Evolutionary conservation across 2,329 filamentous ascomycete genomes (phyloP).

Genomic region (Neurospora sp.): DNA sequence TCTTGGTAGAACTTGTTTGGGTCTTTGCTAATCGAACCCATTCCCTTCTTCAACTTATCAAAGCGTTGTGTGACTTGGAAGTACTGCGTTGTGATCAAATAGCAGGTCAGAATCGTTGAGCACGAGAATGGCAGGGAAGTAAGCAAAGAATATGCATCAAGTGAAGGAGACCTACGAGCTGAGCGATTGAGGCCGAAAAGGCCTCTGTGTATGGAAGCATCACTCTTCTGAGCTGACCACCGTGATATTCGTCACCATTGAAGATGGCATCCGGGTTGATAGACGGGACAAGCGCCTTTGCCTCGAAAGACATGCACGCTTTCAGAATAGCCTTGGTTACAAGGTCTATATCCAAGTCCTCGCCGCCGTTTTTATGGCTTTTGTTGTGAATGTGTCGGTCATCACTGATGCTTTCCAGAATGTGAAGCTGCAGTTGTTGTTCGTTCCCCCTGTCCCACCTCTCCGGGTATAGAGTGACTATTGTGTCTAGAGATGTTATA

Average conservation of each 20-base stretch:
- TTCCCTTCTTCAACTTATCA: neutral
- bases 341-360: neutral
- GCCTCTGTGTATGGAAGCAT: neutral
- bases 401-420: neutral
- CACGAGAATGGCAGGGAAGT: neutral
- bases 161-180: neutral
- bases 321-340: neutral
- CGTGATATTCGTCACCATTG: neutral
- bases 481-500: neutral
- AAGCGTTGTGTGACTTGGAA: slow-evolving; percentile 3
- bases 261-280: neutral
- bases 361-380: neutral
- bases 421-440: neutral
- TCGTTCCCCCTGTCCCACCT: slow-evolving; percentile 1
- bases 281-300: neutral
- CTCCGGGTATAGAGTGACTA: slow-evolving; percentile 3
- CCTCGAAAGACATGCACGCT: slow-evolving; percentile 1
- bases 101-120: neutral
- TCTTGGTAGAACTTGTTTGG: slow-evolving; percentile 4
- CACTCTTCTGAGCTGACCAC: neutral
- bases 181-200: slow-evolving; percentile 1
- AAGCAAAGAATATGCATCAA: neutral
- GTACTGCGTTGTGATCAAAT: neutral
- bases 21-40: slow-evolving; percentile 5
- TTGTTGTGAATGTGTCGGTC: neutral